A percentile compares a stretch with the other conserved stretches of the same genome.
Evolutionary conservation across 306 rosid genomes (phyloP).

Genomic region (Macrotyloma uniflorum): DNA sequence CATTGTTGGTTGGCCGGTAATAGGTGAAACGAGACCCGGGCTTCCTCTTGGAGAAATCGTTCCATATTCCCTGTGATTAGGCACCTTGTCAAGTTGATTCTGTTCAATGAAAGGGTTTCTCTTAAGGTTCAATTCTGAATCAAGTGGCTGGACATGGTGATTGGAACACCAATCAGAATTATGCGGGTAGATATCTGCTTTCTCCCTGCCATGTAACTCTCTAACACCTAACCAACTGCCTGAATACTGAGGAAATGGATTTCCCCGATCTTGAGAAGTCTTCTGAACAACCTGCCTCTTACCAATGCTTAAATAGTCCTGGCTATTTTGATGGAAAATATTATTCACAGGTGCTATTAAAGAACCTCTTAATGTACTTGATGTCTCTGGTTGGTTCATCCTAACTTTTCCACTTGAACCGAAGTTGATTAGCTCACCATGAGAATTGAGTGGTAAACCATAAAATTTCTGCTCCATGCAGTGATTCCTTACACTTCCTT

Average conservation of each 20-base stretch:
- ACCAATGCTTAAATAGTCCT: slow-evolving; percentile 44
- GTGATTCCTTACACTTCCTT: slow-evolving; percentile 45
- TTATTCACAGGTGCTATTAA: slow-evolving; percentile 46
- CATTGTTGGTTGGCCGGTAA: slow-evolving; percentile 69
- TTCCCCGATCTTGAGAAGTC: slow-evolving; percentile 44
- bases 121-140: slow-evolving; percentile 46
- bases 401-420: slow-evolving; percentile 49
- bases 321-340: slow-evolving; percentile 33
- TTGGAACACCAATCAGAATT: slow-evolving; percentile 50
- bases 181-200: slow-evolving; percentile 46
- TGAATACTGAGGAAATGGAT: slow-evolving; percentile 54
- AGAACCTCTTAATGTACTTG: slow-evolving; percentile 41
- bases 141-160: slow-evolving; percentile 41
- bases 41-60: slow-evolving; percentile 46
- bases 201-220: slow-evolving; percentile 49
- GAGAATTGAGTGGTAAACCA: slow-evolving; percentile 84
- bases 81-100: slow-evolving; percentile 44
- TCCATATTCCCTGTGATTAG: slow-evolving; percentile 45
- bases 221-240: slow-evolving; percentile 62
- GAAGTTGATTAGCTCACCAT: slow-evolving; percentile 70
- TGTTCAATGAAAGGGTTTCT: slow-evolving; percentile 47
- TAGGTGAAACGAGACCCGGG: slow-evolving; percentile 36
- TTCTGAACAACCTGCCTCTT: slow-evolving; percentile 47
- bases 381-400: slow-evolving; percentile 43
- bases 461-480: slow-evolving; percentile 44